phyloP scores from a whole-genome alignment of 768 basidiomycete species.

The Leucocoprinus leucothites region DNA sequence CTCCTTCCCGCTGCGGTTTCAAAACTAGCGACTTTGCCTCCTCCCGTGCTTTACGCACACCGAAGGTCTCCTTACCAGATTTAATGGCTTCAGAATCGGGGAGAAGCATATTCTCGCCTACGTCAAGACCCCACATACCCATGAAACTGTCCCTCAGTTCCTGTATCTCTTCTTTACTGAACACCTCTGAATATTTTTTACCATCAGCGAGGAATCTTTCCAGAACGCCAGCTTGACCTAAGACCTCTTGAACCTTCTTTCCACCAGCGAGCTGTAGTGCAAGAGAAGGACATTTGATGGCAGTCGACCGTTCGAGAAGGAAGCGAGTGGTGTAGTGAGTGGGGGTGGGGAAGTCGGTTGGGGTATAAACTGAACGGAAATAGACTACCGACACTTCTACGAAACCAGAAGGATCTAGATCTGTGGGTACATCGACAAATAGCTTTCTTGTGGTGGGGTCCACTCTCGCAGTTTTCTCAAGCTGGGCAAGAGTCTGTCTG shows the following conservation, averaged over 20 bases:
- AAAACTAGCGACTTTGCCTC: conserved; percentile 66
- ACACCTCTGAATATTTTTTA: conserved; percentile 29
- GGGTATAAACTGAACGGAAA: conserved; percentile 87
- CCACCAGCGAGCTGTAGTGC: conserved; percentile 92
- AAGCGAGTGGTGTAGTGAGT: conserved; percentile 71
- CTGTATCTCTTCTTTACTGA: conserved; percentile 37
- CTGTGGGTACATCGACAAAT: conserved; percentile 36
- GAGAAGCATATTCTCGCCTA: conserved; percentile 36
- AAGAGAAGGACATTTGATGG: conserved; percentile 92
- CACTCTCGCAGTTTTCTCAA: conserved; percentile 56
- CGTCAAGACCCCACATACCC: conserved; percentile 81
- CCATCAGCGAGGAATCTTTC: conserved; percentile 63
- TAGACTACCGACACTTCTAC: conserved; percentile 86
- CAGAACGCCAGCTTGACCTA: conserved; percentile 69
- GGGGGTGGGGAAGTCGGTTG: conserved; percentile 70
- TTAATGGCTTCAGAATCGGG: conserved; percentile 25
- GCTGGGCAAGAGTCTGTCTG: conserved; percentile 73
- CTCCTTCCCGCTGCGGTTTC: conserved; percentile 98
- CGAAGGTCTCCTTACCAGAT: conserved; percentile 31
- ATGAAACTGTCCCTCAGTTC: conserved; percentile 78
- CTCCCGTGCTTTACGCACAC: conserved; percentile 50
- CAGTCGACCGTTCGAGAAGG: conserved; percentile 73
- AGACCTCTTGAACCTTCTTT: conserved; percentile 92
- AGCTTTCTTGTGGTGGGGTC: conserved; percentile 36
- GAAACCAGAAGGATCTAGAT: conserved; percentile 26